Evolutionary conservation across 1,284 basidiomycete species (phyloP).

Genomic region (Apiotrichum gamsii): DNA sequence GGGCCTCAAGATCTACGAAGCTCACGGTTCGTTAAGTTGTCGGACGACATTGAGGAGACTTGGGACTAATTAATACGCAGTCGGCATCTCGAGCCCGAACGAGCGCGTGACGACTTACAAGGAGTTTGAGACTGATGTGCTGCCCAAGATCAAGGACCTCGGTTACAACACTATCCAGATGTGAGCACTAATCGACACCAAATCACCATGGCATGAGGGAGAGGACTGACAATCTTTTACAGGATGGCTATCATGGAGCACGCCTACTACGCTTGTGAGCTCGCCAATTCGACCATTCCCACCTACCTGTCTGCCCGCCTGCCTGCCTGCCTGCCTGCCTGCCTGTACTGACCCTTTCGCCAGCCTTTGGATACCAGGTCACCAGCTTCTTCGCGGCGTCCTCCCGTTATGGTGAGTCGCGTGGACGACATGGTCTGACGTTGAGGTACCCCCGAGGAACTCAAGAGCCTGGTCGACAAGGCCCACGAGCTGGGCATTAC

Average conservation of each 20-base stretch:
- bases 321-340: not conserved
- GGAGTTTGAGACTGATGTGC: slow-evolving; percentile 79
- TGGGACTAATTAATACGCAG: no score
- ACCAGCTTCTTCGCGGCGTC: slow-evolving; percentile 97
- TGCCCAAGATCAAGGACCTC: slow-evolving; percentile 81
- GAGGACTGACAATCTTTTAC: no score
- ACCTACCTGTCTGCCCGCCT: no score
- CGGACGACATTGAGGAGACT: not conserved
- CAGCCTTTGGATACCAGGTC: slow-evolving; percentile 95
- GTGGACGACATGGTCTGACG: not conserved
- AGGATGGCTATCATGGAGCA: slow-evolving; percentile 96
- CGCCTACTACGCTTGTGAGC: slow-evolving; percentile 91
- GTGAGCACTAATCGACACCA: no score
- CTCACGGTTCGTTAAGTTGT: no score
- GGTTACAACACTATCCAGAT: slow-evolving; percentile 97
- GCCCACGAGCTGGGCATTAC: slow-evolving; percentile 89
- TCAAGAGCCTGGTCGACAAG: slow-evolving; percentile 90
- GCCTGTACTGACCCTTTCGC: slow-evolving; percentile 8
- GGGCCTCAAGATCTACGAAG: slow-evolving; percentile 86
- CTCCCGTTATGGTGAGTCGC: slow-evolving; percentile 68
- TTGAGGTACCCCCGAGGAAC: slow-evolving; percentile 75
- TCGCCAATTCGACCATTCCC: slow-evolving; percentile 8
- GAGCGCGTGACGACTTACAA: slow-evolving; percentile 86
- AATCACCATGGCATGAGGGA: no score
- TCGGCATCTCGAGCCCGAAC: slow-evolving; percentile 90